Percentiles rank a stretch among this genome's conserved stretches.
phyloP scores from a whole-genome alignment of 306 rosid species.

The Geum urbanum region DNA sequence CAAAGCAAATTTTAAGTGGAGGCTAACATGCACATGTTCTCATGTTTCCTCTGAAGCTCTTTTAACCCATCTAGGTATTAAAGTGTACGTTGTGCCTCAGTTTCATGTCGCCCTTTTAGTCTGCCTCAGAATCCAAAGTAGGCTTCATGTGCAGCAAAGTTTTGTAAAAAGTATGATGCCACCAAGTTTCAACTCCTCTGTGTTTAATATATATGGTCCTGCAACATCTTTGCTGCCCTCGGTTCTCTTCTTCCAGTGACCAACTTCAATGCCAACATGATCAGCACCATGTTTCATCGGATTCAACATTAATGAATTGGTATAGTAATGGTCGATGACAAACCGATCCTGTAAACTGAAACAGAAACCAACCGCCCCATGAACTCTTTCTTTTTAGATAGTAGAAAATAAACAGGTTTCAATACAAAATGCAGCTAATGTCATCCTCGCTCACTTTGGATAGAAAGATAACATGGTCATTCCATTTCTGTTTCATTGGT shows the following conservation, averaged over 20 bases:
- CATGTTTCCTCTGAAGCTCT: slow-evolving; percentile 22
- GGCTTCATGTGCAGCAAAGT: slow-evolving; percentile 43
- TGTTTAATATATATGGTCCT: not conserved
- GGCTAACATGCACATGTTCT: slow-evolving; percentile 53
- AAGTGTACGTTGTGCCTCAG: slow-evolving; percentile 17
- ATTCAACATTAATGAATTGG: not conserved
- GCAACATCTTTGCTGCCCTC: not conserved
- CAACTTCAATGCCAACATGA: slow-evolving; percentile 3
- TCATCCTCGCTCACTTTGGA: not conserved
- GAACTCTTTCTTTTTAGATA: not conserved
- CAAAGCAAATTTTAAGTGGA: slow-evolving; percentile 41
- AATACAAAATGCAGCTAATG: not conserved
- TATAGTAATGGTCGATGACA: not conserved
- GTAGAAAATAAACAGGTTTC: not conserved
- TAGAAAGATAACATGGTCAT: not conserved
- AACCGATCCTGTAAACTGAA: not conserved
- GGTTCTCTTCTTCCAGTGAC: not conserved
- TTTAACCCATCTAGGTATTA: slow-evolving; percentile 24
- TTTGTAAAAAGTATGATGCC: slow-evolving; percentile 4
- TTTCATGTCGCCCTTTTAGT: slow-evolving; percentile 25
- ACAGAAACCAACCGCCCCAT: not conserved
- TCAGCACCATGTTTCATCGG: not conserved
- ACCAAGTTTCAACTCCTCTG: not conserved
- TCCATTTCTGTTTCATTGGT: not conserved
- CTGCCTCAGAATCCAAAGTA: slow-evolving; percentile 29